A percentile compares a stretch with the other conserved stretches of the same genome.
Evolutionary conservation across 2,329 filamentous ascomycete genomes (phyloP).

Genomic region (Nemania bipapillata): DNA sequence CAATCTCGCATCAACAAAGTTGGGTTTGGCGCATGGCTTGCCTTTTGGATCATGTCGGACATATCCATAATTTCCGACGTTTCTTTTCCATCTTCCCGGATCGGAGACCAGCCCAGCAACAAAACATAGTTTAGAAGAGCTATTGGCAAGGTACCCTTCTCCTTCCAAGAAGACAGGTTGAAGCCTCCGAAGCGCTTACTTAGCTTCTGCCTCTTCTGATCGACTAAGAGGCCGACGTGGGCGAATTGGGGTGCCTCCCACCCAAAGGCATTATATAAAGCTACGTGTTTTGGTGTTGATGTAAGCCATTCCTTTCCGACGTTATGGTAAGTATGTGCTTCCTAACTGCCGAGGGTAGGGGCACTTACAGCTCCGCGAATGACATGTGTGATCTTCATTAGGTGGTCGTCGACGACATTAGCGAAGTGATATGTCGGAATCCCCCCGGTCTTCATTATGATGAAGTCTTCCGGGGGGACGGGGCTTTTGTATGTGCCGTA

Average conservation of each 20-base stretch:
- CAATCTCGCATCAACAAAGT: not conserved
- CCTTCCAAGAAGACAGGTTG: slow-evolving; percentile 61
- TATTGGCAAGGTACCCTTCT: slow-evolving; percentile 59
- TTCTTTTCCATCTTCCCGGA: slow-evolving; percentile 44
- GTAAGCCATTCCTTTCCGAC: slow-evolving; percentile 84
- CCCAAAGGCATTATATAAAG: slow-evolving; percentile 79
- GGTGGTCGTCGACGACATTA: slow-evolving; percentile 94
- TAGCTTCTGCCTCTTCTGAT: slow-evolving; percentile 76
- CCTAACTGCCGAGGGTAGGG: not conserved
- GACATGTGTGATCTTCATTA: slow-evolving; percentile 96
- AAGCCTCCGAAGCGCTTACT: slow-evolving; percentile 82
- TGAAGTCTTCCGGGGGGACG: slow-evolving; percentile 77
- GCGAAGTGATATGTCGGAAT: slow-evolving; percentile 96
- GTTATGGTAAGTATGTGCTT: slow-evolving; percentile 6
- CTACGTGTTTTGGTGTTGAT: slow-evolving; percentile 80
- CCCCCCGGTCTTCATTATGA: slow-evolving; percentile 90
- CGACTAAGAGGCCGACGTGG: slow-evolving; percentile 80
- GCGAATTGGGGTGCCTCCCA: slow-evolving; percentile 80
- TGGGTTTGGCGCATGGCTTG: slow-evolving; percentile 53
- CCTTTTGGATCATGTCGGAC: slow-evolving; percentile 74
- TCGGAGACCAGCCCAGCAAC: slow-evolving; percentile 82
- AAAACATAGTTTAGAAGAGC: slow-evolving; percentile 82
- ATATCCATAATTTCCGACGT: slow-evolving; percentile 78
- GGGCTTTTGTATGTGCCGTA: slow-evolving; percentile 74
- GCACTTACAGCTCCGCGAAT: slow-evolving; percentile 80